Evolutionary conservation across 1,284 basidiomycete species (phyloP).

Genomic region (Apiotrichum montevideense): DNA sequence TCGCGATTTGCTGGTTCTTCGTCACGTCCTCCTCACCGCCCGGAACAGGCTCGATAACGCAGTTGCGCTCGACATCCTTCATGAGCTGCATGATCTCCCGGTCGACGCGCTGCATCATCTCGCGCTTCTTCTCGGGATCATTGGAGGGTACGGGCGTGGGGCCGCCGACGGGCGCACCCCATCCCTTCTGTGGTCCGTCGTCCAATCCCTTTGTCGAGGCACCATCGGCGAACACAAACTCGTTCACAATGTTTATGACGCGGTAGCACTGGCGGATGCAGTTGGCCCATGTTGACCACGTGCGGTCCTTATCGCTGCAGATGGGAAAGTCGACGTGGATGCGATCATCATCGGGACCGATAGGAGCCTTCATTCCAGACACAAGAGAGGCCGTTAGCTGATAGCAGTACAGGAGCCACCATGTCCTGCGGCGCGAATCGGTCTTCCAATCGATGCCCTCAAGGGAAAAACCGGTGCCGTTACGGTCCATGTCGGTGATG

Average conservation of each 20-base stretch:
- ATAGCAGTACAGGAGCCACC: slow-evolving; percentile 44
- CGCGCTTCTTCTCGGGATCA: slow-evolving; percentile 5
- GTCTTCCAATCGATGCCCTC: slow-evolving; percentile 41
- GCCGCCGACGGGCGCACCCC: slow-evolving; percentile 1
- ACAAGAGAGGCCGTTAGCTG: slow-evolving; percentile 32
- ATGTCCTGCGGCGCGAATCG: slow-evolving; percentile 44
- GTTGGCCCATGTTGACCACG: slow-evolving; percentile 44
- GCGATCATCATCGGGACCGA: slow-evolving; percentile 38
- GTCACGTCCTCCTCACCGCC: slow-evolving; percentile 47
- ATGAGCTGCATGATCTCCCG: slow-evolving; percentile 36
- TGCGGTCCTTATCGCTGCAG: slow-evolving; percentile 33
- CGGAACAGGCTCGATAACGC: slow-evolving; percentile 40
- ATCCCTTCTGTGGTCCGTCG: background rate
- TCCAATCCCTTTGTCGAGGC: too few relatives aligned
- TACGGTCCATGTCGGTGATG: slow-evolving; percentile 39
- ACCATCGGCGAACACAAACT: slow-evolving; percentile 25
- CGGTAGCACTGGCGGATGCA: slow-evolving; percentile 34
- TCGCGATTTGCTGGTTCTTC: slow-evolving; percentile 42
- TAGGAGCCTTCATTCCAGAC: slow-evolving; percentile 26
- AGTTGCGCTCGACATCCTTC: slow-evolving; percentile 37
- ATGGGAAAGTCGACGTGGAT: slow-evolving; percentile 42
- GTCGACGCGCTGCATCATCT: slow-evolving; percentile 38
- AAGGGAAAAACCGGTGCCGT: slow-evolving; percentile 12
- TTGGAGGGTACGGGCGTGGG: background rate
- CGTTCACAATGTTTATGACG: slow-evolving; percentile 36